Conservation (phyloP, 2,329 filamentous ascomycete species). For the Myriosclerotinia scirpicola region DNA sequence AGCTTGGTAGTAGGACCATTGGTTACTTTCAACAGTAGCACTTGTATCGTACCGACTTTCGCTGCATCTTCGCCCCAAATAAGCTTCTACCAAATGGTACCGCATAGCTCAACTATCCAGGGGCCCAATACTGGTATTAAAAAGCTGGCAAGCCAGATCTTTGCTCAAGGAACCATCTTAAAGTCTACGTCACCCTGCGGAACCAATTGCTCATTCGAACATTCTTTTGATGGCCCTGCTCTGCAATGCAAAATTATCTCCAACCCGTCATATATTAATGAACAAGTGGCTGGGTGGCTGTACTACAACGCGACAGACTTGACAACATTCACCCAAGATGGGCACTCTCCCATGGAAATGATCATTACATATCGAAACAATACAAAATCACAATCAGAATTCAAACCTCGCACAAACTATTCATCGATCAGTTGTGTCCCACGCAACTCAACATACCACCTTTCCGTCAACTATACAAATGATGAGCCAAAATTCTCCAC, state of each 20-base stretch:
- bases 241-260: background rate
- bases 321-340: background rate
- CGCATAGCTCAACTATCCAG: background rate
- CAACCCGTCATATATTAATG: background rate
- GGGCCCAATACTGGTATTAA: background rate
- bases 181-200: background rate
- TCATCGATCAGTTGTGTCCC: background rate
- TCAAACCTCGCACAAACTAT: too few species aligned
- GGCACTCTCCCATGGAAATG: background rate
- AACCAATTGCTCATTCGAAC: background rate
- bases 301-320: conserved; percentile 1
- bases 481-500: background rate
- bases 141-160: conserved; percentile 10
- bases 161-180: background rate
- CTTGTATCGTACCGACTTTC: background rate
- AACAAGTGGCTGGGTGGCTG: background rate
- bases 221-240: background rate
- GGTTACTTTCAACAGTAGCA: background rate
- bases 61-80: background rate
- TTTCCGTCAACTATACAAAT: conserved; percentile 2
- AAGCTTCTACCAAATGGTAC: conserved; percentile 6
- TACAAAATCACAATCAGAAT: background rate
- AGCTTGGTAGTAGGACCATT: background rate
- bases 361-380: background rate
- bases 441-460: conserved; percentile 1